Base-by-base conservation (phyloP, 441 rosid species). In the Eutrema salsugineum region DNA sequence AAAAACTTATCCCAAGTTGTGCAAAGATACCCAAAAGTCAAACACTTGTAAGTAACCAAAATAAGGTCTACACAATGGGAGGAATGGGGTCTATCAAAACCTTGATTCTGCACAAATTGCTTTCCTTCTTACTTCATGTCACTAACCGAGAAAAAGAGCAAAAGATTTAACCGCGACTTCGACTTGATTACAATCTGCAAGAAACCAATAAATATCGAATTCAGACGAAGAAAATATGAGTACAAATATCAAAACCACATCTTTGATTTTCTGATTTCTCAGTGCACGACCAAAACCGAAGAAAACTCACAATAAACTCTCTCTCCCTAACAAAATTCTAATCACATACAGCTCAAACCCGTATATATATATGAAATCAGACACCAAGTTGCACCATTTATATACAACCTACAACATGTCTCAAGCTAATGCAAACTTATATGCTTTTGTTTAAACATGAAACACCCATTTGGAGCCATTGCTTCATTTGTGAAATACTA, bases 51-150 rank as follows among this genome's bases (percentile, higher is more conserved):
- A 35, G 11, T 24, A 55, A 32, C 16, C 9, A 3, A 27, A 51
- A 48, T 48, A 19, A 48, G n/a, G 28, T 48, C 28, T 48, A 20
- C 58, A 30, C 35, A 53, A 8, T 53, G 58, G 38, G 58, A 53
- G 58, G 1, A n/a, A 53, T n/a, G 42, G 24, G 22, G 42, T 55
- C 60, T 32, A 32, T 40, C 7, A 42, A 42, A 51, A 19, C 75
- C 38, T 70, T 38, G 28, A 46, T 62, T 51, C 68, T 61, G 46
- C 69, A 53, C 61, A 62, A 51, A 30, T 63, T 55, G 42, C 24
- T 55, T 55, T 55, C 14, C 60, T 55, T 55, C 24, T 16, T 55
- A 16, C 60, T 55, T 71, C 44, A 50, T 48, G 53, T 51, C 32
- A 70, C 53, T 51, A 70, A 40, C 20, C 67, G 32, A 59, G 50